phyloP scores from a whole-genome alignment of 176 grass and related monocot genomes.

The Musa acuminata region DNA sequence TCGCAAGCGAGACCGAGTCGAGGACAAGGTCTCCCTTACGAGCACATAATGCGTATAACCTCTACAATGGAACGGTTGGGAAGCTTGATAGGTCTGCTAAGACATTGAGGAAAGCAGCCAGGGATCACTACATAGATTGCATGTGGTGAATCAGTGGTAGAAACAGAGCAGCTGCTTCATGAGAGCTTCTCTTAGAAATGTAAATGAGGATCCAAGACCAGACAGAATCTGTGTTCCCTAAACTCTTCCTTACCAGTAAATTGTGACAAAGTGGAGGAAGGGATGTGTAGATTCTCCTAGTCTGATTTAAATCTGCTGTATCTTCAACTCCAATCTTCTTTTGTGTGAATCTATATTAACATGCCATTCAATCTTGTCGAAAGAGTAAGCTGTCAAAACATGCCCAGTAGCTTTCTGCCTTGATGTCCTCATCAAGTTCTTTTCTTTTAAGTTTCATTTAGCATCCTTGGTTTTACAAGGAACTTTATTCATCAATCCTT shows the following conservation, averaged over 20 bases:
- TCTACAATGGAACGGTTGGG: slow-evolving; percentile 12
- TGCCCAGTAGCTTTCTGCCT: too few relatives aligned
- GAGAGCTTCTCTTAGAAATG: slow-evolving; percentile 13
- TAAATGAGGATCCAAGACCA: background rate
- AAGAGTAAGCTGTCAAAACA: too few relatives aligned
- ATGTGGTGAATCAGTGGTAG: slow-evolving; percentile 47
- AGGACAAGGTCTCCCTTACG: slow-evolving; percentile 31
- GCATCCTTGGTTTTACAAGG: too few relatives aligned
- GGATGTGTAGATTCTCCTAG: slow-evolving; percentile 9
- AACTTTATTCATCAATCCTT: too few relatives aligned
- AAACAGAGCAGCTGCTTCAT: background rate
- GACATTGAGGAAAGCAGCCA: slow-evolving; percentile 29
- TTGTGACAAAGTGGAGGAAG: background rate
- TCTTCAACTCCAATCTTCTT: background rate
- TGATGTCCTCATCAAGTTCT: too few relatives aligned
- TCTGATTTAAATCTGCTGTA: background rate
- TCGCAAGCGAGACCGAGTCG: slow-evolving; percentile 12
- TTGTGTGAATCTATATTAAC: background rate
- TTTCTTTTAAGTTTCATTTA: too few relatives aligned
- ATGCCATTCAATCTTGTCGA: too few relatives aligned
- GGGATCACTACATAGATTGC: slow-evolving; percentile 74
- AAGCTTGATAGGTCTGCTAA: slow-evolving; percentile 20
- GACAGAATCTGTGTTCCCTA: background rate
- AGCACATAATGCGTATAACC: slow-evolving; percentile 21
- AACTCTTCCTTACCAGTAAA: background rate